Evolutionary conservation across 352 stramenopile species (phyloP).

Genomic region (Peronospora destructor): DNA sequence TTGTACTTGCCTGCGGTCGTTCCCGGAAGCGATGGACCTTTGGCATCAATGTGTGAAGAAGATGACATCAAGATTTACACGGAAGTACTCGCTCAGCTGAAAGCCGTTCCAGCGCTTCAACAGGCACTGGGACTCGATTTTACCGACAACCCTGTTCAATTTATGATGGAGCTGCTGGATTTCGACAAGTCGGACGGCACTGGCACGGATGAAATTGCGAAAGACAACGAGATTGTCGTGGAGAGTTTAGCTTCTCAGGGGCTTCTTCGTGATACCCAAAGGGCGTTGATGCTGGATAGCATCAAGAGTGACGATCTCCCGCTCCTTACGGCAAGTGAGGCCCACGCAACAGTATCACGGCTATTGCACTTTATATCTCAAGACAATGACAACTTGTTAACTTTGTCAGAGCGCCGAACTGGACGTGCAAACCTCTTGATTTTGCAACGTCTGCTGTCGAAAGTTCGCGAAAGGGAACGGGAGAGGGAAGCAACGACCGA

Average conservation of each 20-base stretch:
- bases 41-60: constrained; percentile 11
- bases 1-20: constrained; percentile 31
- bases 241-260: constrained; percentile 51
- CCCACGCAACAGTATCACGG: constrained; percentile 31
- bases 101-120: constrained; percentile 22
- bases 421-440: constrained; percentile 40
- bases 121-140: constrained; percentile 34
- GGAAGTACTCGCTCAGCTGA: constrained; percentile 23
- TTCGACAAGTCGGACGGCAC: constrained; percentile 37
- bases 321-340: constrained; percentile 32
- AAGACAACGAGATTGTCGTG: constrained; percentile 59
- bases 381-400: constrained; percentile 28
- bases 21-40: constrained; percentile 23
- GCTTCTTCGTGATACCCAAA: constrained; percentile 38
- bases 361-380: constrained; percentile 46
- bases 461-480: constrained; percentile 38
- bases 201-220: constrained; percentile 28
- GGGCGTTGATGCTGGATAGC: constrained; percentile 22
- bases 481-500: constrained; percentile 29
- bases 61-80: constrained; percentile 19
- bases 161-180: constrained; percentile 34
- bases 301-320: constrained; percentile 29
- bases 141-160: constrained; percentile 17
- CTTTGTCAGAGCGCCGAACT: constrained; percentile 34
- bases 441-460: constrained; percentile 46